A percentile compares a stretch with the other conserved stretches of the same genome.
Evolutionary conservation across 257 asterid species (phyloP).

Genomic region (Jacaranda copaia): DNA sequence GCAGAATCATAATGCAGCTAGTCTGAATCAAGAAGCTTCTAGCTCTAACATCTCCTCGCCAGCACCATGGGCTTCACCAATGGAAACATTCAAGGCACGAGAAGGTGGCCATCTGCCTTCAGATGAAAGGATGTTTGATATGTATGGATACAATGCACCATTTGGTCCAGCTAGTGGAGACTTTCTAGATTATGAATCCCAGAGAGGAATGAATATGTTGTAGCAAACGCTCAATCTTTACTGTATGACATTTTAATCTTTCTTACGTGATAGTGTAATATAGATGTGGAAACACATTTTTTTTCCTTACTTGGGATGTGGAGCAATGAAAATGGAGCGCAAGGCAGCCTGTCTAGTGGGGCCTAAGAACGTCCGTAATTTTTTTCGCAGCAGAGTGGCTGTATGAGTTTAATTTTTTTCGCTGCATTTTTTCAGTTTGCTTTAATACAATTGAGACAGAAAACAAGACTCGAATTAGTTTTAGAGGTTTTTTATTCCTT

Average conservation of each 20-base stretch:
- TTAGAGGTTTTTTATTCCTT: too few species aligned
- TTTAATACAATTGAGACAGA: too few species aligned
- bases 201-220: slow-evolving; percentile 69
- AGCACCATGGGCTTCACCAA: slow-evolving; percentile 70
- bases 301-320: too few species aligned
- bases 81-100: slow-evolving; percentile 59
- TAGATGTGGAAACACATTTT: too few species aligned
- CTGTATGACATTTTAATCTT: neutral
- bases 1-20: slow-evolving; percentile 52
- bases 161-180: slow-evolving; percentile 61
- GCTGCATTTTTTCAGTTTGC: neutral
- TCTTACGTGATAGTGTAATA: neutral
- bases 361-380: neutral
- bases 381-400: too few species aligned
- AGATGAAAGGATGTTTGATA: slow-evolving; percentile 64
- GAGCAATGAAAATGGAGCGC: too few species aligned
- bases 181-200: slow-evolving; percentile 61
- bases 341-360: neutral
- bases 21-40: slow-evolving; percentile 70
- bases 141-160: slow-evolving; percentile 60
- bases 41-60: slow-evolving; percentile 61
- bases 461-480: too few species aligned
- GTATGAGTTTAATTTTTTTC: neutral
- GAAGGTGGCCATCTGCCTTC: slow-evolving; percentile 59
- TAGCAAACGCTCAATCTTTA: slow-evolving; percentile 38